Evolutionary conservation across 148 eudicot genomes (phyloP).

Genomic region (Spergularia bocconei): DNA sequence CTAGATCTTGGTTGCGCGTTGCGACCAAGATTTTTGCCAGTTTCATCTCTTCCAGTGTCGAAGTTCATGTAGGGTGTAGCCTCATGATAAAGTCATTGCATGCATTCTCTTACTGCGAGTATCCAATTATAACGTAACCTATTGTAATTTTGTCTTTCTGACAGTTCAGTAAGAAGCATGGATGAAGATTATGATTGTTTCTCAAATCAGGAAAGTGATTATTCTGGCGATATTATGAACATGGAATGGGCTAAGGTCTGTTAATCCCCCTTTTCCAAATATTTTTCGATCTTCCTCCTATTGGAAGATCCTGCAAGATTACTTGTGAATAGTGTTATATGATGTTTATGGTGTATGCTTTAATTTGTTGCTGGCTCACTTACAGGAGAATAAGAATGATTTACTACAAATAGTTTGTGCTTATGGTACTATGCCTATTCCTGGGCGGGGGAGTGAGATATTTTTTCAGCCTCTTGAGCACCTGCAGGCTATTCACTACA

Average conservation of each 20-base stretch:
- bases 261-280: slow-evolving; percentile 7
- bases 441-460: slow-evolving; percentile 65
- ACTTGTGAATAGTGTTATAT: background rate
- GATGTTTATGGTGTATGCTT: slow-evolving; percentile 10
- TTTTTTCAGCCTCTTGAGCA: slow-evolving; percentile 90
- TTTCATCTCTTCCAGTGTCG: background rate
- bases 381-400: slow-evolving; percentile 79
- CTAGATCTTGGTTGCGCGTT: background rate
- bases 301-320: slow-evolving; percentile 8
- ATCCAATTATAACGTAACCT: slow-evolving; percentile 2
- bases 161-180: slow-evolving; percentile 80
- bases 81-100: background rate
- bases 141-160: slow-evolving; percentile 32
- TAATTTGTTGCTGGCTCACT: slow-evolving; percentile 8
- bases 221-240: slow-evolving; percentile 53
- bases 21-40: background rate
- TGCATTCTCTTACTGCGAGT: background rate
- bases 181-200: slow-evolving; percentile 61
- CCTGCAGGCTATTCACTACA: slow-evolving; percentile 67
- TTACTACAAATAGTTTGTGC: slow-evolving; percentile 74
- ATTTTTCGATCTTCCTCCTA: slow-evolving; percentile 12
- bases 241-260: slow-evolving; percentile 89
- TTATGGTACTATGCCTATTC: slow-evolving; percentile 63
- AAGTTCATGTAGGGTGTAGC: background rate
- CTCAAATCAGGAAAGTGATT: slow-evolving; percentile 48